A percentile compares a stretch with the other conserved stretches of the same genome.
phyloP scores from a whole-genome alignment of 2,329 filamentous ascomycete genomes.

The Davidsoniella australis region DNA sequence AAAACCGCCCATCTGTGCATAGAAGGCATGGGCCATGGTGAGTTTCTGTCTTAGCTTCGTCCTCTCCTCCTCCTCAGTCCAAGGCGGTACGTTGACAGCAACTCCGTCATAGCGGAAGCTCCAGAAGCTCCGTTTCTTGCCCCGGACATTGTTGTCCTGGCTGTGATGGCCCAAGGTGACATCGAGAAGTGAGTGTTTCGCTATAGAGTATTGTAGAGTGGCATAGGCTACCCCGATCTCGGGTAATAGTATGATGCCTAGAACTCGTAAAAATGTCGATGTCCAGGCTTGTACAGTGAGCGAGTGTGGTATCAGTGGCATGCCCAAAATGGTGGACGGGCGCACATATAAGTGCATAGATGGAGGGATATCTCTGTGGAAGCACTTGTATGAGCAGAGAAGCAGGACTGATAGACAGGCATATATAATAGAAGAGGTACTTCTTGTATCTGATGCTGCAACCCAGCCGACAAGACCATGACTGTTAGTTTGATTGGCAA shows the following conservation, averaged over 20 bases:
- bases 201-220: background rate
- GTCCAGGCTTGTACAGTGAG: background rate
- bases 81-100: background rate
- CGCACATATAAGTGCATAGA: background rate
- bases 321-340: background rate
- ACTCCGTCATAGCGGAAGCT: background rate
- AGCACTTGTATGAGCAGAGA: constrained; percentile 7
- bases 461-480: background rate
- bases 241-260: background rate
- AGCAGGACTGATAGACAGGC: constrained; percentile 5
- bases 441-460: background rate
- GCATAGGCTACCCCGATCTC: constrained; percentile 1
- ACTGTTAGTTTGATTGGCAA: too few relatives aligned
- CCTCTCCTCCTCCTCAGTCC: background rate
- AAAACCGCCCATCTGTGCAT: constrained; percentile 19
- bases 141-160: too few relatives aligned
- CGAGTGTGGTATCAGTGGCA: background rate
- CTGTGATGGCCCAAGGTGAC: background rate
- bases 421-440: constrained; percentile 4
- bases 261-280: background rate
- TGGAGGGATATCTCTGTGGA: background rate
- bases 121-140: background rate
- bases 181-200: background rate
- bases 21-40: constrained; percentile 19
- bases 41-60: constrained; percentile 13